phyloP scores from a whole-genome alignment of 2,329 filamentous ascomycete species.

The Botrytis sinoallii region DNA sequence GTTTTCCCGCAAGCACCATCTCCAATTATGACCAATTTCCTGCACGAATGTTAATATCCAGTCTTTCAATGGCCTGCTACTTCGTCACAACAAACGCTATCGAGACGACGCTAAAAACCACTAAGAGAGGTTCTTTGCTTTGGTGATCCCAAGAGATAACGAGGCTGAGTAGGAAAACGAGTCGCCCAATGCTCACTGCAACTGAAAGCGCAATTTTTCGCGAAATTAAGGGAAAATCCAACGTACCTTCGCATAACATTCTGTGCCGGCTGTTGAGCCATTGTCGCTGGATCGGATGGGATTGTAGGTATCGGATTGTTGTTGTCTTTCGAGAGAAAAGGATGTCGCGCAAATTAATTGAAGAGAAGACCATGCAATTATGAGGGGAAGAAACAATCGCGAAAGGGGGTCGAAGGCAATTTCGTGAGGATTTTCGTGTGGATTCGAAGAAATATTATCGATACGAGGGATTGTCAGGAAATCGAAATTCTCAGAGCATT shows the following conservation, averaged over 20 bases:
- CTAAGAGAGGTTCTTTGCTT: neutral
- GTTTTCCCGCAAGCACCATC: slow-evolving; percentile 99
- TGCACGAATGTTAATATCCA: slow-evolving; percentile 40
- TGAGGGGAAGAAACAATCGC: slow-evolving; percentile 21
- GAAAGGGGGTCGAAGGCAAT: slow-evolving; percentile 4
- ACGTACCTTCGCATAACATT: slow-evolving; percentile 47
- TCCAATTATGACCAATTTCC: slow-evolving; percentile 95
- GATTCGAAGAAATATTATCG: slow-evolving; percentile 24
- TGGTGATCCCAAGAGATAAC: slow-evolving; percentile 3
- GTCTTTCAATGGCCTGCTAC: neutral
- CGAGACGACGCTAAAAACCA: slow-evolving; percentile 12
- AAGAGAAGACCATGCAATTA: slow-evolving; percentile 29
- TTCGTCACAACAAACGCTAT: neutral
- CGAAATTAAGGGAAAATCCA: neutral
- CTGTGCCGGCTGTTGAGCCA: slow-evolving; percentile 38
- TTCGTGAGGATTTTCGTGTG: slow-evolving; percentile 7
- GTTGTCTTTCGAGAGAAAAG: slow-evolving; percentile 7
- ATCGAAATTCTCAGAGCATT: slow-evolving; percentile 8
- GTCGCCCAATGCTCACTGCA: neutral
- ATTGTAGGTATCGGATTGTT: neutral
- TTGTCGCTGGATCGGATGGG: slow-evolving; percentile 26
- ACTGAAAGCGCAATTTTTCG: neutral
- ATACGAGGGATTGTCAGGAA: slow-evolving; percentile 27
- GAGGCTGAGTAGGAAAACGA: slow-evolving; percentile 1
- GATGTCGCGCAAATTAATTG: slow-evolving; percentile 6